These are phyloP conservation scores for Stentor coeruleus DNA, from an alignment of 73 alveolate species.

Conservation along the genomic window DNA sequence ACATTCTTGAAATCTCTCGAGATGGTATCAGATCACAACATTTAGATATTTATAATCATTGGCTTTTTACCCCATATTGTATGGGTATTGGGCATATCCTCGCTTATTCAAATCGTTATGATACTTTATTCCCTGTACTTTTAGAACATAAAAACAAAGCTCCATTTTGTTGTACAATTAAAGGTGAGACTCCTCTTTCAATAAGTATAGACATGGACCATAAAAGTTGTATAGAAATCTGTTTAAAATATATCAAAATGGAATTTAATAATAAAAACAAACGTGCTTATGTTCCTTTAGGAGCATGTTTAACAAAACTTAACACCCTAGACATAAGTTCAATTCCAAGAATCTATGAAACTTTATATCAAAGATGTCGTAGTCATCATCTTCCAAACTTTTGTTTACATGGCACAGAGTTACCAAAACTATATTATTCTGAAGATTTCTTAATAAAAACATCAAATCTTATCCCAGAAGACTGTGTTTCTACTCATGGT, in stretches of 20 bases:
- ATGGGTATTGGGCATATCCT: background rate
- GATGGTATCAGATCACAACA: background rate
- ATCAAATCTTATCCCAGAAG: background rate
- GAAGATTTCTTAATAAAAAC: background rate
- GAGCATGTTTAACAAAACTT: background rate
- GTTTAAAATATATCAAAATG: background rate
- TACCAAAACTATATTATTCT: background rate
- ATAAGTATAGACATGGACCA: background rate
- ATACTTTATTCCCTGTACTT: background rate
- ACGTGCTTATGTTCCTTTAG: background rate
- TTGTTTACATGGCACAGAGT: background rate
- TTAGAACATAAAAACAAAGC: background rate
- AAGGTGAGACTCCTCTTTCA: background rate
- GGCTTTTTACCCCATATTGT: background rate
- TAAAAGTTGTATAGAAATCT: background rate
- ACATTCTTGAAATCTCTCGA: background rate
- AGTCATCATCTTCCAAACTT: background rate
- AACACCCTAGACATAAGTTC: background rate
- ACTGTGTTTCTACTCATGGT: background rate
- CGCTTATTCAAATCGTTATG: background rate
- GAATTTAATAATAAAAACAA: background rate
- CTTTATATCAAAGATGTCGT: background rate
- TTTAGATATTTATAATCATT: background rate
- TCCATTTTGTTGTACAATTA: background rate
- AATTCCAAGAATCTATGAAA: background rate